Base-by-base conservation (phyloP, 1,284 basidiomycete species). In the Caloboletus inedulis region DNA sequence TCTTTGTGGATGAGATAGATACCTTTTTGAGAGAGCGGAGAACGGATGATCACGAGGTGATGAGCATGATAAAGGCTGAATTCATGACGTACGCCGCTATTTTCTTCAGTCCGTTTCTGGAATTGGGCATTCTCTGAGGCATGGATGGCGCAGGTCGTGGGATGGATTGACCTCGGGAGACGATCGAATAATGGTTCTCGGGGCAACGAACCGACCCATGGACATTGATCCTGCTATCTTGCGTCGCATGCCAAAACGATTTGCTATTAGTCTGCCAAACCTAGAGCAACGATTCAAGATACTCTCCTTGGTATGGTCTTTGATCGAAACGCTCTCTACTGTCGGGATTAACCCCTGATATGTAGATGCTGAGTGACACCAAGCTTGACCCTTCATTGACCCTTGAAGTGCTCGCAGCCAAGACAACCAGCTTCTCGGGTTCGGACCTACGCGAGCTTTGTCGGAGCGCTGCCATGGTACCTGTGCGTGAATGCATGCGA, bases 31-130 rank as follows among this genome's bases (percentile, higher is more conserved):
- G 96, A 51, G 93, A 98, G 69, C 78, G 97, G 56, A 81, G 80
- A 40, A 82, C 85, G 49, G 88, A 89, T 12, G 97, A 99, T 65
- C 97, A 99, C 71, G 97, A 99, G 66, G 96, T 95, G 43, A 98
- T 94, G 25, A 93, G 89, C 6, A 98, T 98, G 94, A 97, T 99
- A 86, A 99, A 99, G 75, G 96, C 96, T 2, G 96, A 99, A 68
- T 99, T 99, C 69, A 98, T 99, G 95, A 97, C 94, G 86, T 93
- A 72, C 62, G 90, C 75, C 13, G 2, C 18, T 7, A 16, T 39
- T 43, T 30, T 7, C 2, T 43, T 48, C 10, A 3, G 3, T 25
- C 3, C 3, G 12, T 33, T 30, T 37, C 21, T 12, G 45, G 49
- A 35, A 31, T 35, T 3, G 10, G 14, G 0, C 23, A 7, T 46